A percentile compares a stretch with the other conserved stretches of the same genome.
Conservation (phyloP, 495 filamentous ascomycete species). For the Aspergillus steynii region DNA sequence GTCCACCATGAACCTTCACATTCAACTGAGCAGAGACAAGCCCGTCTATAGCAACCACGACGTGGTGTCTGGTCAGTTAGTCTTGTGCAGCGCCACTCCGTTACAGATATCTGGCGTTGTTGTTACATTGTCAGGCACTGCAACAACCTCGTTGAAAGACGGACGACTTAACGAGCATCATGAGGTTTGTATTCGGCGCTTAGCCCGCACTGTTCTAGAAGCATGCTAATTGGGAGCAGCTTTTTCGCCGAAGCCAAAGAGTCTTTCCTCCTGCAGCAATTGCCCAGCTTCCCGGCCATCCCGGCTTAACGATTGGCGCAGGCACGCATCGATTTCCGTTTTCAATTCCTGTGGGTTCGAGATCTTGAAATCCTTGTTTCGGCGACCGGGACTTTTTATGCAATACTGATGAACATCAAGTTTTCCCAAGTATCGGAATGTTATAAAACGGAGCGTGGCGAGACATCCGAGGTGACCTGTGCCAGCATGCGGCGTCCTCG, state of each 20-base stretch:
- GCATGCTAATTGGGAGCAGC: background rate
- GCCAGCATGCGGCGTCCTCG: background rate
- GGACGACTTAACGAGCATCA: conserved; percentile 8
- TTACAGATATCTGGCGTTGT: conserved; percentile 10
- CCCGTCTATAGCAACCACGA: conserved; percentile 9
- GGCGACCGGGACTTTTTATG: background rate
- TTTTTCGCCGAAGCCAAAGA: background rate
- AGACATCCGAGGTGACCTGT: background rate
- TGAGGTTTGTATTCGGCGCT: conserved; percentile 6
- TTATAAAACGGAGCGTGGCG: background rate
- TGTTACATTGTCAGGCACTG: conserved; percentile 9
- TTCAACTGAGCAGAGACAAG: conserved; percentile 6
- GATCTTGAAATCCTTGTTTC: background rate
- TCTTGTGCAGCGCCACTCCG: background rate
- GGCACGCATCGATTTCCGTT: conserved; percentile 12
- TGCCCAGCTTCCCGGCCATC: background rate
- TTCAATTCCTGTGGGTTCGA: conserved; percentile 7
- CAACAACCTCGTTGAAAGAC: conserved; percentile 7
- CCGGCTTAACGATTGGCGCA: conserved; percentile 6
- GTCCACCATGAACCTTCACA: conserved; percentile 3
- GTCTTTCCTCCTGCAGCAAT: conserved; percentile 11
- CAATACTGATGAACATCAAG: conserved; percentile 2
- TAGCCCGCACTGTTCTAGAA: background rate
- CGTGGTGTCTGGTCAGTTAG: conserved; percentile 4
- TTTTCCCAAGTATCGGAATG: conserved; percentile 15